Evolutionary conservation across 2,329 filamentous ascomycete genomes (phyloP), one percentile per base, ranked within the genome.

Genomic region (Lachnellula hyalina): DNA sequence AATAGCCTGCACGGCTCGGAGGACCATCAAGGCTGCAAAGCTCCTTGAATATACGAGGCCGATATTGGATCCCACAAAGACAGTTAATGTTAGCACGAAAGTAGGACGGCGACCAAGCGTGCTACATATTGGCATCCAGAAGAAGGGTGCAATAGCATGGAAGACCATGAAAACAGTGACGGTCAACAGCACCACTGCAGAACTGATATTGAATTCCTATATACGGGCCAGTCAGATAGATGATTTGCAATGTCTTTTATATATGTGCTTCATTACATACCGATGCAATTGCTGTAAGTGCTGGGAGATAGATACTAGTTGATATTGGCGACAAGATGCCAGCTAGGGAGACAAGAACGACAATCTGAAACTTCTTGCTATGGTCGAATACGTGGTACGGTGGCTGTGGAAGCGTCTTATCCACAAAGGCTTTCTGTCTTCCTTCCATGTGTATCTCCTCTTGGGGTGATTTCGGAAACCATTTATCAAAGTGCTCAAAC

Each of bases 111-210:
- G 73, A 1, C 82, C 81, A 2, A 72, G 70, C 2, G 68, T 73
- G 61, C 84, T 81, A 0, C 81, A 77, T 36, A 84, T 44, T 11
- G 54, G 50, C 34, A 59, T 57, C 51, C 54, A 60, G 53, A 83
- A 75, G 62, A 77, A 78, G 15, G 82, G 81, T 1, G 76, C 74
- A 17, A 85, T 68, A 9, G 77, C 82, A 67, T 84, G 82, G 32
- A 84, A 75, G 49, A 84, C 74, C 52, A 63, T 51, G 44, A 62
- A 64, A 25, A 51, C 49, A 8, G 59, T 61, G 4, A 64, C 52
- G 12, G 61, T 60, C 7, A 64, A 35, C 17, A 56, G 17, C 3
- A 53, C 54, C 5, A 42, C 14, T 8, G 35, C 17, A 3, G 34
- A 19, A 42, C 56, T 63, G 17, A 61, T 54, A 5, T 54, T 45